Evolutionary conservation across 2,329 filamentous ascomycete species (phyloP).

Genomic region (Claviceps sorghi): DNA sequence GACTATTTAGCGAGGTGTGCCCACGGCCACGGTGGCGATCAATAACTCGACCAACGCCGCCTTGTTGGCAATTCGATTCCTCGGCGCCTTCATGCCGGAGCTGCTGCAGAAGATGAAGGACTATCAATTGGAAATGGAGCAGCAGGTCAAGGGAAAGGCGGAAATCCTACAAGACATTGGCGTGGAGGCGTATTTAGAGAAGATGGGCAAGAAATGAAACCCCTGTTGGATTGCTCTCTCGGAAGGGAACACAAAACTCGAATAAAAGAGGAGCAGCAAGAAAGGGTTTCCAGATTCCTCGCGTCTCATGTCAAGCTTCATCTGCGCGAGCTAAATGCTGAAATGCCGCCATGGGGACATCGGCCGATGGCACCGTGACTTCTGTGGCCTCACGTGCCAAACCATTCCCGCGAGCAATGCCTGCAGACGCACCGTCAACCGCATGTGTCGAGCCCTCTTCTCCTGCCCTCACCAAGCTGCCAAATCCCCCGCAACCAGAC

Average conservation of each 20-base stretch:
- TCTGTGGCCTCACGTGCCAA: too few species aligned
- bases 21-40: conserved; percentile 63
- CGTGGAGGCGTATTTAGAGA: conserved; percentile 37
- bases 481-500: too few species aligned
- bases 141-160: conserved; percentile 51
- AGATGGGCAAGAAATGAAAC: conserved; percentile 15
- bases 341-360: too few species aligned
- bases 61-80: conserved; percentile 53
- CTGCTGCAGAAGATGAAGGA: conserved; percentile 42
- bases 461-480: too few species aligned
- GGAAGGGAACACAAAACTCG: background rate
- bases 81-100: conserved; percentile 42
- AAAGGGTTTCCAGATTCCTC: background rate
- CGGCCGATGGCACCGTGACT: too few species aligned
- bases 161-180: conserved; percentile 39
- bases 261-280: background rate
- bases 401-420: too few species aligned
- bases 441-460: too few species aligned
- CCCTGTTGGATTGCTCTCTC: background rate
- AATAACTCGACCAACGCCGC: conserved; percentile 70
- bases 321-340: too few species aligned
- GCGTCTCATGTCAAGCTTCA: too few species aligned
- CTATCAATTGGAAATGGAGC: conserved; percentile 48
- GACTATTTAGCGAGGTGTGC: conserved; percentile 38
- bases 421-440: too few species aligned